Percentiles rank a stretch among this genome's conserved stretches.
Evolutionary conservation across 2,329 filamentous ascomycete species (phyloP).

Genomic region (Nigrospora osmanthi): DNA sequence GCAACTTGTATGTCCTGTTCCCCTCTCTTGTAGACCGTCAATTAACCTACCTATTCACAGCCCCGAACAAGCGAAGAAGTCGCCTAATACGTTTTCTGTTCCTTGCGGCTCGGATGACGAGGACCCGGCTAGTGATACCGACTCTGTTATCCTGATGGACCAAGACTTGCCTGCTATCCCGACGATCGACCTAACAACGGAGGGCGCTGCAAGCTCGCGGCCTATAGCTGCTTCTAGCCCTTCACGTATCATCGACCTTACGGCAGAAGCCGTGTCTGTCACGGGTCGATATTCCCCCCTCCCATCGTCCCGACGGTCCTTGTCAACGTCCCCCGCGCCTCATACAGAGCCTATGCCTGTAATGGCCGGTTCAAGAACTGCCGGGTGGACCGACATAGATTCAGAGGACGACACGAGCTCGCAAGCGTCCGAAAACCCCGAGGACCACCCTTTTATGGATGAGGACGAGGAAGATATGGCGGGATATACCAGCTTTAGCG

Average conservation of each 20-base stretch:
- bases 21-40: too few relatives aligned
- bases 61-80: too few relatives aligned
- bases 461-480: not conserved
- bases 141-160: not conserved
- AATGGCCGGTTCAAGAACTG: too few relatives aligned
- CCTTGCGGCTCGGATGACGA: not conserved
- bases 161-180: not conserved
- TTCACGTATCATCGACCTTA: not conserved
- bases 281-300: too few relatives aligned
- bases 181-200: not conserved
- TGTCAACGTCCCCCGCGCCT: too few relatives aligned
- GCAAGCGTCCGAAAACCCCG: not conserved
- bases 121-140: not conserved
- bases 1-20: slow-evolving; percentile 7
- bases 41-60: too few relatives aligned
- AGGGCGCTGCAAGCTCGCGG: too few relatives aligned
- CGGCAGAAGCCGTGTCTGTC: not conserved
- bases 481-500: not conserved
- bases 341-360: too few relatives aligned
- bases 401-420: not conserved
- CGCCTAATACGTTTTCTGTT: too few relatives aligned
- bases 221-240: not conserved
- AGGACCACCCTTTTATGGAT: not conserved
- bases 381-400: too few relatives aligned
- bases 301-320: too few relatives aligned